Base-by-base conservation (phyloP, 2,329 filamentous ascomycete species). In the Zasmidium cellare region DNA sequence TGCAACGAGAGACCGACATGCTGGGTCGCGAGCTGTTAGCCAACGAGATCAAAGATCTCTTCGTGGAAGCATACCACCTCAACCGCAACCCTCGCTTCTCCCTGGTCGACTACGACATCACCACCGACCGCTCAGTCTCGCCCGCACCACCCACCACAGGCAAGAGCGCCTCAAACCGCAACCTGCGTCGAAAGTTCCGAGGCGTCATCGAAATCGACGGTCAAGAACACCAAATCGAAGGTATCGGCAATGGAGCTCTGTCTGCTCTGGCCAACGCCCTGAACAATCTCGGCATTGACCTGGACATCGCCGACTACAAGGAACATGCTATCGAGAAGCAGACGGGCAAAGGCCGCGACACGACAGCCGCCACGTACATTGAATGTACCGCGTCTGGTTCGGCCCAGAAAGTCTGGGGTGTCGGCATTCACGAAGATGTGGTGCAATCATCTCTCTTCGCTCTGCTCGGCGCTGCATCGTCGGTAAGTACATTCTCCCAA, bases 331-430 rank as follows among this genome's bases (percentile, higher is more conserved):
- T 97, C 66, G 65, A 69, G 35, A 31, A 58, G 45, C 53, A 61
- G 24, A 53, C 59, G 22, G 53, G 63, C 9, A 61, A 64, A 58
- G 57, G 91, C 90, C 60, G 86, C 57, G 85, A 91, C 60, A 91
- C 93, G 65, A 96, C 96, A 79, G 93, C 93, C n/a, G 93, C 92
- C 1, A 91, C 92, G 1, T 97, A 96, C 72, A 96, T 97, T 63
- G 90, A 97, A 75, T 96, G 92, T 76, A 92, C 84, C 24, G 82
- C 87, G 19, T 77, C 83, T 3, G 85, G 84, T 48, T 87, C 82
- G 62, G 83, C 83, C 54, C 81, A 90, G 68, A 88, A 85, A 69
- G 88, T 96, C 2, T 96, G 92, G 91, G 92, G 92, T 66, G 89
- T 96, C 6, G 92, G 91, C 31, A 90, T 97, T 67, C 91, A 97